phyloP scores from a whole-genome alignment of 257 asterid species.

The Fraxinus pennsylvanica region DNA sequence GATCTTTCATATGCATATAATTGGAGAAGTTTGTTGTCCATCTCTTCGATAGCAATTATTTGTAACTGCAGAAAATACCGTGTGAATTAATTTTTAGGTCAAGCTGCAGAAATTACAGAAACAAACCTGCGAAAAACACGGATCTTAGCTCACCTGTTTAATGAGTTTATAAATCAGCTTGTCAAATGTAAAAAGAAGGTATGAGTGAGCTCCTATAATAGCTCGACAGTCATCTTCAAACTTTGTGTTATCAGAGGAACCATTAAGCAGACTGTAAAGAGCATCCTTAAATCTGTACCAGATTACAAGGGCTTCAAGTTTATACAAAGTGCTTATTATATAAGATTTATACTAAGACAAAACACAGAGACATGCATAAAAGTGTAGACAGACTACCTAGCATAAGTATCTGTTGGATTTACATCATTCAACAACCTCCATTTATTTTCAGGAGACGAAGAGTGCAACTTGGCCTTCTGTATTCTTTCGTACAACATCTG shows the following conservation, averaged over 20 bases:
- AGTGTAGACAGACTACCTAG: conserved; percentile 53
- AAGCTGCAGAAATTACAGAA: conserved; percentile 19
- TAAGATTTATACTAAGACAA: conserved; percentile 18
- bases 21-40: conserved; percentile 71
- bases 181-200: conserved; percentile 82
- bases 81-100: conserved; percentile 19
- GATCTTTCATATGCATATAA: conserved; percentile 78
- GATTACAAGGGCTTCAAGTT: conserved; percentile 28
- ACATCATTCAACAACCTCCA: conserved; percentile 61
- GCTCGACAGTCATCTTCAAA: conserved; percentile 97
- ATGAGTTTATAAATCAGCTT: conserved; percentile 87
- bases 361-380: neutral
- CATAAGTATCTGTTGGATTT: conserved; percentile 60
- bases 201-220: conserved; percentile 86
- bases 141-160: conserved; percentile 60
- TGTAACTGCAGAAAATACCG: conserved; percentile 55
- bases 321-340: conserved; percentile 21
- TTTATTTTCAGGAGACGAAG: conserved; percentile 70
- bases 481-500: conserved; percentile 88
- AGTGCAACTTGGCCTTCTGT: conserved; percentile 71
- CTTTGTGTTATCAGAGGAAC: conserved; percentile 79
- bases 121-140: neutral
- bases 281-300: conserved; percentile 76
- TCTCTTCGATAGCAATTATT: conserved; percentile 65
- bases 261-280: conserved; percentile 73